phyloP scores from a whole-genome alignment of 2,329 filamentous ascomycete species.

The Ceratocystis cubensis region DNA sequence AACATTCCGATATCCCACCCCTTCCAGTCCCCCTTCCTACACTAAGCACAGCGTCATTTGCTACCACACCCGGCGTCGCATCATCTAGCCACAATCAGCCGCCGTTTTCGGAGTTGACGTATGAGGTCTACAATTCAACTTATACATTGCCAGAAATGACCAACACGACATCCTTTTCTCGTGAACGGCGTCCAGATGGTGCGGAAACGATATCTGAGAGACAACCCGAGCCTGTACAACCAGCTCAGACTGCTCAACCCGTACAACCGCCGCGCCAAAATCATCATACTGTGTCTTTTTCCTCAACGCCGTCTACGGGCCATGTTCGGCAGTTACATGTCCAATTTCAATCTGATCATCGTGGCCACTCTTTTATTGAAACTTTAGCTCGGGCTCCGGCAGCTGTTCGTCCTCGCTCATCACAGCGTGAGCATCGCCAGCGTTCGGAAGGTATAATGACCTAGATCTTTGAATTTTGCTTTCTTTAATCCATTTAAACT shows the following conservation, averaged over 20 bases:
- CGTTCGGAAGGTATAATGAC: slow-evolving; percentile 2
- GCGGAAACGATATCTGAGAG: neutral
- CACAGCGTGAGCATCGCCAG: neutral
- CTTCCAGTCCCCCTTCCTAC: neutral
- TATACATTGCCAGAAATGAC: neutral
- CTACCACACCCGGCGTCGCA: neutral
- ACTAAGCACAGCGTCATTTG: neutral
- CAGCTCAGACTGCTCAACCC: neutral
- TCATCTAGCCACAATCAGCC: neutral
- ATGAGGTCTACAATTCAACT: neutral
- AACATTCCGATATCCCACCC: neutral
- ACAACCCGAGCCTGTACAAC: neutral
- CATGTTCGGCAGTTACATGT: neutral
- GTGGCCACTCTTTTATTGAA: neutral
- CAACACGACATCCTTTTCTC: neutral
- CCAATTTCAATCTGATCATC: neutral
- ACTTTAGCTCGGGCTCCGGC: neutral
- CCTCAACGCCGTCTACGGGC: neutral
- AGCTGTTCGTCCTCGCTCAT: neutral
- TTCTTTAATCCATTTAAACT: neutral
- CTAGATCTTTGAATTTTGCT: neutral
- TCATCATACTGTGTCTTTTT: neutral
- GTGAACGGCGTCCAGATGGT: neutral
- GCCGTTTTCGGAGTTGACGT: neutral
- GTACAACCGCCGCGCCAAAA: neutral